These are phyloP conservation scores for Neurospora intermedia DNA, from an alignment of 495 filamentous ascomycete species.

Conservation along the genomic window DNA sequence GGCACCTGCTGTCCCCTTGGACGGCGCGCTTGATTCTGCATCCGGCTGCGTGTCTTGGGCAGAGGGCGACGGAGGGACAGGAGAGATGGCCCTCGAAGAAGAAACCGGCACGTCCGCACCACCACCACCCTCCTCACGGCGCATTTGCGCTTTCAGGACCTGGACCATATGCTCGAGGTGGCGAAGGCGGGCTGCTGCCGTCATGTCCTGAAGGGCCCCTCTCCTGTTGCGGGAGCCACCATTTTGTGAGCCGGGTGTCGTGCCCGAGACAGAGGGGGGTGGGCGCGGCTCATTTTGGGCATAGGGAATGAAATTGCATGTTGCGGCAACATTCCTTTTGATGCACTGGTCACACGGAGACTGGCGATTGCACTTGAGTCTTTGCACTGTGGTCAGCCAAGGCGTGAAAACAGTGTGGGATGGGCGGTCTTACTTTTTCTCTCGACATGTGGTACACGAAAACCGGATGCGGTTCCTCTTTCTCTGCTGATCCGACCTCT, in stretches of 20 bases:
- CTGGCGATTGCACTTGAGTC: constrained; percentile 43
- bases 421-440: constrained; percentile 33
- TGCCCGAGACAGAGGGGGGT: constrained; percentile 24
- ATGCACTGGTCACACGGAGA: constrained; percentile 41
- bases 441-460: constrained; percentile 43
- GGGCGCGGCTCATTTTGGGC: constrained; percentile 1
- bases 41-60: not conserved
- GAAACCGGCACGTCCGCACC: too few relatives aligned
- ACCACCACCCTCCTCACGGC: not conserved
- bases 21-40: not conserved
- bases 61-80: not conserved
- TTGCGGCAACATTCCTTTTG: constrained; percentile 32
- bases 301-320: constrained; percentile 33
- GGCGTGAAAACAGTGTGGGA: not conserved
- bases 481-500: constrained; percentile 14
- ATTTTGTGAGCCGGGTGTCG: constrained; percentile 27
- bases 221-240: constrained; percentile 21
- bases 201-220: not conserved
- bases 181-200: constrained; percentile 22
- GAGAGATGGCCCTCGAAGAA: not conserved
- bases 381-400: constrained; percentile 8
- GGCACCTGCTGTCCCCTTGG: constrained; percentile 15
- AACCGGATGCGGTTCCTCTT: constrained; percentile 44
- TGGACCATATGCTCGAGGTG: constrained; percentile 43
- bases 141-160: constrained; percentile 29